Base-by-base conservation (phyloP, 1,284 basidiomycete species). In the Rhodotorula sp. region DNA sequence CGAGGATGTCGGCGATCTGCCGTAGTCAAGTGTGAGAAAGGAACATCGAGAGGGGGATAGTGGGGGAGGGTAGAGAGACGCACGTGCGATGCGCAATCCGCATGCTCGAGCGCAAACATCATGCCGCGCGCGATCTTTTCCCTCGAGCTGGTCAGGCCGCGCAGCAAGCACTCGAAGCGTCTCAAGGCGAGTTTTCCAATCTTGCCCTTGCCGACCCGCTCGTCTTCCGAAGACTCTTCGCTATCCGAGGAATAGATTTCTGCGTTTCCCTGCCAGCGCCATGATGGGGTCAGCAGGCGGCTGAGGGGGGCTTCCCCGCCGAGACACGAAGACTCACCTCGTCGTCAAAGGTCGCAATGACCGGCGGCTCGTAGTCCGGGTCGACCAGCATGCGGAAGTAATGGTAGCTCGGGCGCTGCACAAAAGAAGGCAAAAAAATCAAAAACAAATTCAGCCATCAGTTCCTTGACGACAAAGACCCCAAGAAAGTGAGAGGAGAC, bases 231-330 rank as follows among this genome's bases (percentile, higher is more conserved):
- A 67, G 95, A 94, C 81, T 98, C 95, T 12, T 88, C 93, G 52
- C 93, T 93, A 81, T 98, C 95, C 19, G 92, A 95, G 0, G 95
- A 97, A 81, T 95, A 95, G 7, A 95, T 84, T 0, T 91, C 93
- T 74, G 93, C 90, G 78, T 92, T 91, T 8, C 94, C 93, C 92
- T 95, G 79, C 57, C 67, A 23, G 2, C 38, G 14, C 34, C 34
- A 8, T 34, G 34, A 6, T 34, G 3, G 34, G 34, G 34, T 43
- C 10, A 43, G 38, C 38, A 43, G 3, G 28, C 28, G 28, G 28
- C 28, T 28, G 3, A 38, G 34, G 34, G 5, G 8, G 4, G 34
- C 34, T 38, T 18, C 19, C 19, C 10, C 50, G 2, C 50, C 21
- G 18, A 52, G 18, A 52, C 50, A 43, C 8, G 21, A 28, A 12